Conservation (phyloP, 164 flowering plant genomes). For the Vitis rupestris region DNA sequence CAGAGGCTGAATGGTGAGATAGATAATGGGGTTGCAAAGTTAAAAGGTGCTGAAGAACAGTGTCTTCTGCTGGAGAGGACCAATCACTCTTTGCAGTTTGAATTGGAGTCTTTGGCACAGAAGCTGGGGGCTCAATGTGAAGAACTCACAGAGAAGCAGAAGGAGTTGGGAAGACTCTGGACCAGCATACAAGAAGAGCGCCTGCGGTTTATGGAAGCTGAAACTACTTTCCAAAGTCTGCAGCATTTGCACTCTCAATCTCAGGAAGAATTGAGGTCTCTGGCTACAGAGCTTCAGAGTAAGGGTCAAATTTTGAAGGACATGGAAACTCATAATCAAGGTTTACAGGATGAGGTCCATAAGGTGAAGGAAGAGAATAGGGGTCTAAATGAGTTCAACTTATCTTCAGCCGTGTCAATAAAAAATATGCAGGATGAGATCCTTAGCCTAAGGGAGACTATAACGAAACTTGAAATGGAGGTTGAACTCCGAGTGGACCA, state of each 20-base stretch:
- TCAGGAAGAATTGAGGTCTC: constrained; percentile 53
- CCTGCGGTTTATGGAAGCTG: constrained; percentile 55
- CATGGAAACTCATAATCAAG: constrained; percentile 32
- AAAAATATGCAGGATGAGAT: constrained; percentile 54
- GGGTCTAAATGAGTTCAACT: constrained; percentile 41
- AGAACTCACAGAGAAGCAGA: constrained; percentile 62
- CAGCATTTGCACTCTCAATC: constrained; percentile 58
- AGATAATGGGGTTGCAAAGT: constrained; percentile 39
- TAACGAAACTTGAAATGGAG: constrained; percentile 50
- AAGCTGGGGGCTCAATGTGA: constrained; percentile 42
- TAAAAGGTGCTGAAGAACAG: constrained; percentile 56
- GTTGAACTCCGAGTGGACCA: constrained; percentile 53
- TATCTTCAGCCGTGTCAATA: constrained; percentile 46
- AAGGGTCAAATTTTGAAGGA: constrained; percentile 33
- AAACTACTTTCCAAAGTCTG: constrained; percentile 61
- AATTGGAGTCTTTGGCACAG: constrained; percentile 39
- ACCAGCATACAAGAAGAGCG: constrained; percentile 59
- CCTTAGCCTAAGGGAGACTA: constrained; percentile 35
- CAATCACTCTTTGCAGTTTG: constrained; percentile 50
- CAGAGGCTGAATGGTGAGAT: constrained; percentile 46
- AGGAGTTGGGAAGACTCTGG: constrained; percentile 62
- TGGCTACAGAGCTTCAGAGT: constrained; percentile 45
- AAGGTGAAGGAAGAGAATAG: constrained; percentile 47
- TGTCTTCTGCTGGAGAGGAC: constrained; percentile 49
- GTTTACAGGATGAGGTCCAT: constrained; percentile 40